Conservation (phyloP, 805 yeast species). For the Scheffersomyces coipomensis region DNA sequence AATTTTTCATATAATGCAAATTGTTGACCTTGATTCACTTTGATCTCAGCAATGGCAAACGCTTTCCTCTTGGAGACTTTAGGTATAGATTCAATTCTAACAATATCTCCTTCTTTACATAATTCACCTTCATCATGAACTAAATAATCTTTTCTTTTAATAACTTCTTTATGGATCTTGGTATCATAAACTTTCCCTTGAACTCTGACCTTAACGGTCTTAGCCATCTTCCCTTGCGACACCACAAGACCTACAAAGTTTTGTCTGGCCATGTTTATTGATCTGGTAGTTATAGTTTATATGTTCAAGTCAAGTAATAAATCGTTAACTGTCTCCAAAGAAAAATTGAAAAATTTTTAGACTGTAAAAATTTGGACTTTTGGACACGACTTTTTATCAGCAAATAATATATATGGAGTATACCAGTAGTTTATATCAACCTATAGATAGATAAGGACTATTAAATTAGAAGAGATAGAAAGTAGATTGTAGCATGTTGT, state of each 20-base stretch:
- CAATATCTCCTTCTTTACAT: constrained; percentile 93
- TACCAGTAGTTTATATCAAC: no score
- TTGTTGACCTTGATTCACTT: constrained; percentile 86
- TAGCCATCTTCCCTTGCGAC: constrained; percentile 94
- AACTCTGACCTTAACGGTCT: constrained; percentile 91
- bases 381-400: no score
- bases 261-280: constrained; percentile 84
- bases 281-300: no score
- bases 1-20: constrained; percentile 75
- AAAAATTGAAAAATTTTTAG: constrained; percentile 1
- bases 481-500: no score
- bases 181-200: constrained; percentile 73
- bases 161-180: constrained; percentile 68
- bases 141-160: constrained; percentile 76
- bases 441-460: no score
- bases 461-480: no score
- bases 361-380: constrained; percentile 2
- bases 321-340: no score
- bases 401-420: no score
- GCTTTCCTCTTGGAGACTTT: constrained; percentile 79
- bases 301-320: no score
- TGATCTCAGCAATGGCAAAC: constrained; percentile 90
- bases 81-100: constrained; percentile 86
- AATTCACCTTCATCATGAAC: constrained; percentile 93
- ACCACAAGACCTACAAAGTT: constrained; percentile 90